phyloP scores from a whole-genome alignment of 2,329 filamentous ascomycete genomes.

The Lachnellula arida region DNA sequence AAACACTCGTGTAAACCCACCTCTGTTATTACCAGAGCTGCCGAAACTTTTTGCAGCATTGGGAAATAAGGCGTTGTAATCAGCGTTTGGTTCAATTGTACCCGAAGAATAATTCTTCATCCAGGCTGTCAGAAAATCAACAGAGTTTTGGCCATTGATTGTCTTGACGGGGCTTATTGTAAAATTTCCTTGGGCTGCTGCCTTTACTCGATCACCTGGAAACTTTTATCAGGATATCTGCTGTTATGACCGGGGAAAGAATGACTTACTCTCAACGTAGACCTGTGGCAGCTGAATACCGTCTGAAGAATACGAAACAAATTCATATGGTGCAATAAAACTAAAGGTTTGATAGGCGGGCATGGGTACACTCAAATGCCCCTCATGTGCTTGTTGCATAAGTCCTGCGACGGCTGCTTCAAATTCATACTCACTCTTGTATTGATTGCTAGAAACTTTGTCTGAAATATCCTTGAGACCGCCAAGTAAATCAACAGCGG shows the following conservation, averaged over 20 bases:
- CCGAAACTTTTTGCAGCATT: background rate
- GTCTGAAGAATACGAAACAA: slow-evolving; percentile 10
- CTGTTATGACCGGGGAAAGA: background rate
- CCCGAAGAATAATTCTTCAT: background rate
- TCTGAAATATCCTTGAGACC: slow-evolving; percentile 6
- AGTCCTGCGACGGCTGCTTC: slow-evolving; percentile 6
- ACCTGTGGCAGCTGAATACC: slow-evolving; percentile 7
- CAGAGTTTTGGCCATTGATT: slow-evolving; percentile 1
- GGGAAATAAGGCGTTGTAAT: background rate
- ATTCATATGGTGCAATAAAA: background rate
- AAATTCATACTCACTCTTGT: slow-evolving; percentile 13
- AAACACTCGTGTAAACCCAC: too few species aligned
- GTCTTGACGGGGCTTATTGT: background rate
- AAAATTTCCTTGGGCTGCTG: background rate
- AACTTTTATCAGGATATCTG: background rate
- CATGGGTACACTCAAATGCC: slow-evolving; percentile 1
- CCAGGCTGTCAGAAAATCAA: background rate
- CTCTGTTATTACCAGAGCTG: background rate
- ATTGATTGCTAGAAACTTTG: slow-evolving; percentile 1
- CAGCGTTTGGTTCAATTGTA: background rate
- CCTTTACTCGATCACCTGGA: background rate
- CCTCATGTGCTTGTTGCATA: slow-evolving; percentile 10
- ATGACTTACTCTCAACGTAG: slow-evolving; percentile 3
- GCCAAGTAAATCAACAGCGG: slow-evolving; percentile 7
- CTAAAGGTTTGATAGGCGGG: background rate